Evolutionary conservation across 352 stramenopile species (phyloP).

Genomic region (Pythium rhizo-oryzae): DNA sequence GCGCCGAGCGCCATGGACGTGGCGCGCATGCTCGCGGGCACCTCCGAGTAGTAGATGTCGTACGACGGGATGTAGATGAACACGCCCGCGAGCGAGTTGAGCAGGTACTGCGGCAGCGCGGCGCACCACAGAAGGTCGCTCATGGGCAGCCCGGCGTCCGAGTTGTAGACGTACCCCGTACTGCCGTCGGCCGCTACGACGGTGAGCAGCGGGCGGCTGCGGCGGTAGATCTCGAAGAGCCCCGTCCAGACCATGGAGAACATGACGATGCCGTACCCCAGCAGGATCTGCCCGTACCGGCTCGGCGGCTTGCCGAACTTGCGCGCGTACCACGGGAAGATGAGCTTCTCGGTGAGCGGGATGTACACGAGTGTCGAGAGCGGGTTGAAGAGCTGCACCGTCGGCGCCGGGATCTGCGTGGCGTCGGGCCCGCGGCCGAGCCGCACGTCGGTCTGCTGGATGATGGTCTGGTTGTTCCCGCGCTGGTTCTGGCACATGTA

Average conservation of each 20-base stretch:
- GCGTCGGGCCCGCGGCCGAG: constrained; percentile 21
- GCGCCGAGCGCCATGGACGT: constrained; percentile 41
- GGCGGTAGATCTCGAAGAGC: constrained; percentile 34
- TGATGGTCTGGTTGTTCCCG: constrained; percentile 71
- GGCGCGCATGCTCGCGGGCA: constrained; percentile 28
- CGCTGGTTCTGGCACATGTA: constrained; percentile 67
- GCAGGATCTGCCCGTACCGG: constrained; percentile 31
- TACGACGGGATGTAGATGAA: constrained; percentile 37
- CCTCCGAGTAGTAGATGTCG: constrained; percentile 34
- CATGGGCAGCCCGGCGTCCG: constrained; percentile 25
- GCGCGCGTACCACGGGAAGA: constrained; percentile 49
- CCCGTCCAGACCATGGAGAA: constrained; percentile 32
- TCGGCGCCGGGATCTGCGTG: constrained; percentile 51
- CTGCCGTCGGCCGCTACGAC: neutral
- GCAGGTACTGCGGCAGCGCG: constrained; percentile 33
- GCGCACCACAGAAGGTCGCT: constrained; percentile 31
- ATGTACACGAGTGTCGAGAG: constrained; percentile 44
- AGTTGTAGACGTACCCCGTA: constrained; percentile 11
- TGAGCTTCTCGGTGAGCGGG: constrained; percentile 38
- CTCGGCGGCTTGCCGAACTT: constrained; percentile 40
- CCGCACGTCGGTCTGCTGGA: constrained; percentile 66
- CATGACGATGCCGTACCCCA: constrained; percentile 24
- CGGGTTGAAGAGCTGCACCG: constrained; percentile 51
- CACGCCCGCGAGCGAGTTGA: constrained; percentile 27
- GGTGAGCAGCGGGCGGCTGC: constrained; percentile 22